Percentiles rank a stretch among this genome's conserved stretches.
Conservation (phyloP, 495 filamentous ascomycete species). For the Aspergillus cavernicola region DNA sequence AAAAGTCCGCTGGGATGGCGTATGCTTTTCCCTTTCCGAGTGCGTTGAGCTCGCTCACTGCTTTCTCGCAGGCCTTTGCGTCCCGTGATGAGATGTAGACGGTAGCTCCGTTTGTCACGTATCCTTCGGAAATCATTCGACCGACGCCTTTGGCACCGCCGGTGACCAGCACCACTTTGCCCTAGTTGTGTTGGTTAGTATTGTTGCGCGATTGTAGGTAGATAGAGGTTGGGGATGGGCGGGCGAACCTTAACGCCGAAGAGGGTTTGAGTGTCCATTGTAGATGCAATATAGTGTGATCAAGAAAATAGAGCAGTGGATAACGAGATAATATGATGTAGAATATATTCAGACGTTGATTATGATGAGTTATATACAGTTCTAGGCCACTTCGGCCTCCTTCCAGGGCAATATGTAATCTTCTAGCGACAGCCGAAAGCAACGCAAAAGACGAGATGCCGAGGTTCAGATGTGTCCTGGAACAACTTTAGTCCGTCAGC, state of each 20-base stretch:
- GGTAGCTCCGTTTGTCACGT: conserved; percentile 73
- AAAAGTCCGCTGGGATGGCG: conserved; percentile 68
- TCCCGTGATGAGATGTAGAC: conserved; percentile 82
- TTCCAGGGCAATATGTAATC: background rate
- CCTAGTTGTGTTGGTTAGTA: conserved; percentile 38
- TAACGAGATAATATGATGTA: background rate
- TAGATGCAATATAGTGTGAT: conserved; percentile 7
- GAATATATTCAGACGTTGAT: too few relatives aligned
- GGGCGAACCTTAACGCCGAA: conserved; percentile 55
- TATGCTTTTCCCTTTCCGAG: conserved; percentile 59
- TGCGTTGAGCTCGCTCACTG: conserved; percentile 57
- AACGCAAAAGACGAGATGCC: conserved; percentile 10
- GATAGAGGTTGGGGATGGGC: background rate
- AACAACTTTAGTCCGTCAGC: conserved; percentile 7
- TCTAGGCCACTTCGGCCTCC: background rate
- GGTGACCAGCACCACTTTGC: conserved; percentile 72
- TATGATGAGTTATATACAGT: background rate
- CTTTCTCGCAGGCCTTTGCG: conserved; percentile 55
- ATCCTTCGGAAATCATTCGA: conserved; percentile 77
- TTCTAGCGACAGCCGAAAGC: background rate
- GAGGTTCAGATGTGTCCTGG: conserved; percentile 15
- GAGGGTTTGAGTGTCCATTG: conserved; percentile 53
- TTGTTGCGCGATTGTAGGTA: background rate
- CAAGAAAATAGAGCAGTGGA: background rate
- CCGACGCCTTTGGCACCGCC: conserved; percentile 70